phyloP scores from a whole-genome alignment of 345 rosid genomes.

The Rhizophora mangle region DNA sequence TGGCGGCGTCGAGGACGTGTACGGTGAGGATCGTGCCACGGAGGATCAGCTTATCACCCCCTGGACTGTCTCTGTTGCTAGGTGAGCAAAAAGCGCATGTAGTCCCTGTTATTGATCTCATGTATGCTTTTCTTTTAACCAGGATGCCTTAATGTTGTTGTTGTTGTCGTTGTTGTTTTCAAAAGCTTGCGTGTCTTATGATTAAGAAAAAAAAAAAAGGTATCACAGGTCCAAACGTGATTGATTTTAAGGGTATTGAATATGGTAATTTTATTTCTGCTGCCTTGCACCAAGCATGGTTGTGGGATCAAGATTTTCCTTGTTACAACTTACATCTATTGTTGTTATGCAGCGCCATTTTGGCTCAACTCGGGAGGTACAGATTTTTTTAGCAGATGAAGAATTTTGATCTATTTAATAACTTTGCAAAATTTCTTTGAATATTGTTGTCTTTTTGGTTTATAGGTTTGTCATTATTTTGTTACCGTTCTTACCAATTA shows the following conservation, averaged over 20 bases:
- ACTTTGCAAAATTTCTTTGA: neutral
- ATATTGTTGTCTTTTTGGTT: neutral
- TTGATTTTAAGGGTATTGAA: no score
- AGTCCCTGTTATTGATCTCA: neutral
- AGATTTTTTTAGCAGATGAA: no score
- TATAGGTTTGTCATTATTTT: neutral
- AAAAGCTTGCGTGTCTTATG: no score
- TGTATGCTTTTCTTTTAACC: neutral
- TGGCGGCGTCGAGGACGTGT: constrained; percentile 65
- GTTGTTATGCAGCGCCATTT: no score
- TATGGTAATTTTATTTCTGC: no score
- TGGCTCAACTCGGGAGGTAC: no score
- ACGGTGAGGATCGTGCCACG: constrained; percentile 77
- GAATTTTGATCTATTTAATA: no score
- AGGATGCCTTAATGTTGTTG: neutral
- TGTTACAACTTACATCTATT: no score
- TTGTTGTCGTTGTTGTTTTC: neutral
- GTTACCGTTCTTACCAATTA: neutral
- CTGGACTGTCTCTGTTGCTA: constrained; percentile 82
- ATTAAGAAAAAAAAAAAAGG: no score
- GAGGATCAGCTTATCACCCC: constrained; percentile 91
- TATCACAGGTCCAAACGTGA: no score
- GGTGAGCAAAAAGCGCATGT: constrained; percentile 36
- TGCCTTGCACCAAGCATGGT: no score
- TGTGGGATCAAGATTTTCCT: no score